A percentile compares a stretch with the other conserved stretches of the same genome.
Conservation (phyloP, 108 stramenopile species). For the Cyclotella atomus region DNA sequence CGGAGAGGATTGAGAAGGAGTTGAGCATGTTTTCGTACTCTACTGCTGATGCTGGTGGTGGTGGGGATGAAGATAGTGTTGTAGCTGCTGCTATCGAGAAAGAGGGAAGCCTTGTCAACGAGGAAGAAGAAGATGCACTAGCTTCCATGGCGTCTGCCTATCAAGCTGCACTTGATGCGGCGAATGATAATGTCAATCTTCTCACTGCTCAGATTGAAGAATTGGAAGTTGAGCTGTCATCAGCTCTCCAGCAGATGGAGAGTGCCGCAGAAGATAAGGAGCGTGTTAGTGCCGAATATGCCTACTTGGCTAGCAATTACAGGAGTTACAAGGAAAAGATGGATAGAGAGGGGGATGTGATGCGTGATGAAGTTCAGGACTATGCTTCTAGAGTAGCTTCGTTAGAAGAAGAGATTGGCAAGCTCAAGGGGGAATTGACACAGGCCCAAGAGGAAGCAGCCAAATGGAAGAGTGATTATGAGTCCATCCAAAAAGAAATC, state of each 20-base stretch:
- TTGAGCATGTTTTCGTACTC: neutral
- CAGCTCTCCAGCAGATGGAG: conserved; percentile 16
- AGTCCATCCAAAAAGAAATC: conserved; percentile 23
- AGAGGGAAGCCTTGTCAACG: neutral
- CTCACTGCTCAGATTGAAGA: conserved; percentile 30
- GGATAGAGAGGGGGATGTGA: neutral
- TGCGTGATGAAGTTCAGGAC: conserved; percentile 17
- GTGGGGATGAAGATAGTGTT: too few species aligned
- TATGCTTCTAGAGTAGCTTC: conserved; percentile 20
- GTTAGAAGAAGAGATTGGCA: conserved; percentile 3
- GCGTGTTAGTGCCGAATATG: conserved; percentile 44
- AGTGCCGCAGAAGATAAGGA: conserved; percentile 35
- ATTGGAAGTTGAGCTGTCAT: conserved; percentile 30
- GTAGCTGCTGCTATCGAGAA: neutral
- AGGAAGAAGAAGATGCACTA: conserved; percentile 20
- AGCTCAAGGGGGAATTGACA: neutral
- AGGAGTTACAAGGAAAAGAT: conserved; percentile 30
- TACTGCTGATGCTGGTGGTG: too few species aligned
- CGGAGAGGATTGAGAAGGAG: conserved; percentile 14
- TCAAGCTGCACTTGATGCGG: conserved; percentile 37
- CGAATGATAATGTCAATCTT: conserved; percentile 42
- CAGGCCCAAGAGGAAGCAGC: conserved; percentile 22
- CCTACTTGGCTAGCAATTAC: conserved; percentile 45
- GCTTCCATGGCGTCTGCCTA: conserved; percentile 37
- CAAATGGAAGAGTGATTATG: conserved; percentile 19